Conservation (phyloP, 768 basidiomycete genomes). For the Lactarius deliciosus region DNA sequence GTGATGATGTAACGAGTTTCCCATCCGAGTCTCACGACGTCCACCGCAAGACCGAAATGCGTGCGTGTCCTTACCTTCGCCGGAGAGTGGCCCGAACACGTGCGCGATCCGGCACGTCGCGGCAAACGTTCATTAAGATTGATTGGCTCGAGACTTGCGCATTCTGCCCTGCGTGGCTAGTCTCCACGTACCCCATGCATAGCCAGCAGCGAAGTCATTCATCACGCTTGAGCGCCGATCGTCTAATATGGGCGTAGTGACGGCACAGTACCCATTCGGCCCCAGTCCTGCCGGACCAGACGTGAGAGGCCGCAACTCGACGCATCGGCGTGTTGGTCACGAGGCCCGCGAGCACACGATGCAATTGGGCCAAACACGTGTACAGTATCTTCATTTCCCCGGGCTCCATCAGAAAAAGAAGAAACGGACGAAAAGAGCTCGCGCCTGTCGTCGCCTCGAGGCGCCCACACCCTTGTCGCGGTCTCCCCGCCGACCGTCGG, state of each 20-base stretch:
- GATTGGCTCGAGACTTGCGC: neutral
- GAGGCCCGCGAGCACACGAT: neutral
- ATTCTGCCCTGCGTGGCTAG: neutral
- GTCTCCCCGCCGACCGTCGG: neutral
- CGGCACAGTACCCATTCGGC: neutral
- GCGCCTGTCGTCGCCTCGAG: neutral
- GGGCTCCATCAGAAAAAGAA: neutral
- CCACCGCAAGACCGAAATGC: neutral
- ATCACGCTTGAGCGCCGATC: neutral
- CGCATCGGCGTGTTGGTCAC: neutral
- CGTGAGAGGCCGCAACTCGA: neutral
- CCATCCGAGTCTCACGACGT: neutral
- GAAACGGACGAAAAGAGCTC: neutral
- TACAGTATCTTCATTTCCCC: neutral
- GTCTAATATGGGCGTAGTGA: neutral
- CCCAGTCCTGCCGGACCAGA: neutral
- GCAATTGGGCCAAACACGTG: neutral
- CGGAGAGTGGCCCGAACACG: neutral
- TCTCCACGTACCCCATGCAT: neutral
- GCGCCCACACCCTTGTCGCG: neutral
- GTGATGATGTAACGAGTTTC: neutral
- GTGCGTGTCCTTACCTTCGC: neutral
- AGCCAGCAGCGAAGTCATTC: neutral
- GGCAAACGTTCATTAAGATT: neutral
- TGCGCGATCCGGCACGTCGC: neutral